phyloP scores from a whole-genome alignment of 306 rosid genomes.

The Vicia villosa region DNA sequence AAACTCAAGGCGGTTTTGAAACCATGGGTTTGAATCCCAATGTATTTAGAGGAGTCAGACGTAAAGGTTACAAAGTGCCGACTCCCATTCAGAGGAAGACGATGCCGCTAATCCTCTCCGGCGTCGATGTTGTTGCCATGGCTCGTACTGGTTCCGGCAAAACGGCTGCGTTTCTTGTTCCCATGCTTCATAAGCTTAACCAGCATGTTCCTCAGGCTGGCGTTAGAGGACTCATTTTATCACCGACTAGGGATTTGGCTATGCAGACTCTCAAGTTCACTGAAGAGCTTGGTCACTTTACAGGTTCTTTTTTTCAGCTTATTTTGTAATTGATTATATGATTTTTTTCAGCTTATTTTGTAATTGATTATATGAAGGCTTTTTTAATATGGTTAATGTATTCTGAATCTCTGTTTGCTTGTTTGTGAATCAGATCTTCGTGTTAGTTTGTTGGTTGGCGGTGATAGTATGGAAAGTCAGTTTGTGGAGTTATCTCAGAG shows the following conservation, averaged over 20 bases:
- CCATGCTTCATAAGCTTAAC: slow-evolving; percentile 81
- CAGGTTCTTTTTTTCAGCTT: slow-evolving; percentile 45
- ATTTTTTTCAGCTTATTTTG: not conserved
- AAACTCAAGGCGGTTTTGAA: slow-evolving; percentile 81
- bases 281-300: slow-evolving; percentile 71
- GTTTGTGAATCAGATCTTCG: slow-evolving; percentile 59
- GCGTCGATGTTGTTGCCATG: slow-evolving; percentile 91
- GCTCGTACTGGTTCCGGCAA: slow-evolving; percentile 98
- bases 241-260: slow-evolving; percentile 89
- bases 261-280: slow-evolving; percentile 89
- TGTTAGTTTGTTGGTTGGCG: slow-evolving; percentile 87
- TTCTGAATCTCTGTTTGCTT: not conserved
- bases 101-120: slow-evolving; percentile 87
- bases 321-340: not conserved
- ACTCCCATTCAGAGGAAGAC: slow-evolving; percentile 96
- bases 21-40: slow-evolving; percentile 64
- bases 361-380: not conserved
- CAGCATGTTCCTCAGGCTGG: slow-evolving; percentile 83
- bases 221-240: slow-evolving; percentile 77
- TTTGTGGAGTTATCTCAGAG: slow-evolving; percentile 82
- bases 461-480: slow-evolving; percentile 92
- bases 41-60: slow-evolving; percentile 67
- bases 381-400: not conserved
- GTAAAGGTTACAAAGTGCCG: slow-evolving; percentile 92
- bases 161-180: slow-evolving; percentile 84